phyloP scores from a whole-genome alignment of 176 grass and related monocot genomes.

The Ampelocalamus luodianensis region DNA sequence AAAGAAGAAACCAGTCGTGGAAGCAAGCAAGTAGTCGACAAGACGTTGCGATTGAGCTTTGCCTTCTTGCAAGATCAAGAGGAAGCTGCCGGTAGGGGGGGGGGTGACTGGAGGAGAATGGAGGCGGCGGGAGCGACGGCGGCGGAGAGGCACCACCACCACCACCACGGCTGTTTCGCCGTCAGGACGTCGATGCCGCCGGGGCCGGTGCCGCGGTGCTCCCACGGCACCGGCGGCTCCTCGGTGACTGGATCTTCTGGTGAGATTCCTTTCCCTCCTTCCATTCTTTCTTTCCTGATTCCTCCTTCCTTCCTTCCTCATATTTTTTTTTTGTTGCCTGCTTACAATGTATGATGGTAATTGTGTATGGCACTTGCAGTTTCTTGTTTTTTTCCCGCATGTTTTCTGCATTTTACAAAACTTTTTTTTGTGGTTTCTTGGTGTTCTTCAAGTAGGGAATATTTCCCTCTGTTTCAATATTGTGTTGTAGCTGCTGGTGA shows the following conservation, averaged over 20 bases:
- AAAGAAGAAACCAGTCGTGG: background rate
- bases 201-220: slow-evolving; percentile 33
- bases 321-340: background rate
- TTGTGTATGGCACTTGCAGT: background rate
- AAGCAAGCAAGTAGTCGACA: background rate
- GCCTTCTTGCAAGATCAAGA: background rate
- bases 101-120: slow-evolving; percentile 31
- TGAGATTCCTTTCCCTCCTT: slow-evolving; percentile 8
- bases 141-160: slow-evolving; percentile 35
- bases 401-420: background rate
- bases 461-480: background rate
- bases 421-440: background rate
- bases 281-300: background rate
- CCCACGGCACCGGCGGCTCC: slow-evolving; percentile 27
- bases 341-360: slow-evolving; percentile 12
- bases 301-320: no score
- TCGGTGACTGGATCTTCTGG: slow-evolving; percentile 51
- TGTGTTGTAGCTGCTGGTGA: background rate
- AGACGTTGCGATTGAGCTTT: background rate
- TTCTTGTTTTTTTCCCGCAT: background rate
- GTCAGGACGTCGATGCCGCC: slow-evolving; percentile 32
- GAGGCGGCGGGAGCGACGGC: slow-evolving; percentile 19
- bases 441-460: background rate
- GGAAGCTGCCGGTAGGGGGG: background rate
- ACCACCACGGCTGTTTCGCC: slow-evolving; percentile 32